Base-by-base conservation (phyloP, 1,139 yeast species). In the Pichia sp. region DNA sequence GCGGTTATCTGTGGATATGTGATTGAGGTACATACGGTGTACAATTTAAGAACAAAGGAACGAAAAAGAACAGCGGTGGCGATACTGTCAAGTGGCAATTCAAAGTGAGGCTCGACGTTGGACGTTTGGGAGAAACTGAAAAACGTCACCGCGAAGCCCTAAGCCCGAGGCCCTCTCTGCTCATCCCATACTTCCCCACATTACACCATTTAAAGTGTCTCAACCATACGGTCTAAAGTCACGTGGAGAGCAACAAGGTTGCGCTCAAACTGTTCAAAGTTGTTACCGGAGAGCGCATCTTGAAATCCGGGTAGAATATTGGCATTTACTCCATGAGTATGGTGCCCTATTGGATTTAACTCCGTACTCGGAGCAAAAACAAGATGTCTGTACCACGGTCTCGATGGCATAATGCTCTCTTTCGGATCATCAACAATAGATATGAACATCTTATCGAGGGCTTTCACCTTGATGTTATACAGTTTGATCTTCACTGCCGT, bases 401-500 rank as follows among this genome's bases (percentile, higher is more conserved):
- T 51, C n/a, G 52, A 55, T 3, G 38, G 36, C 11, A 66, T 41
- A 10, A 44, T 19, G 0, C 66, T 14, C n/a, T 30, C 29, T n/a
- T 30, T 31, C 6, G 15, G 13, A 15, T 26, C 29, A 16, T 29
- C 30, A 7, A 22, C 14, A 12, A 27, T 32, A 3, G 41, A 33
- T 12, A 58, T 36, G 29, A 70, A 66, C 33, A 60, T 22, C 24
- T 62, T 53, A 40, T 79, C 85, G 28, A 79, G 48, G 24, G 67
- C 67, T 23, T 71, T 64, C 24, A 79, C 58, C 47, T 71, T 74
- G 35, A 63, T 63, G 48, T 79, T 79, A 10, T 74, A 61, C 18
- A 71, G 57, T 42, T 77, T 73, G 43, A 79, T 65, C 40, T 71
- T 70, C 13, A 80, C 70, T 42, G 76, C 78, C 12, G 77, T 63